A percentile compares a stretch with the other conserved stretches of the same genome.
Evolutionary conservation across 2,329 filamentous ascomycete species (phyloP).

Genomic region (Truncatella angustata): DNA sequence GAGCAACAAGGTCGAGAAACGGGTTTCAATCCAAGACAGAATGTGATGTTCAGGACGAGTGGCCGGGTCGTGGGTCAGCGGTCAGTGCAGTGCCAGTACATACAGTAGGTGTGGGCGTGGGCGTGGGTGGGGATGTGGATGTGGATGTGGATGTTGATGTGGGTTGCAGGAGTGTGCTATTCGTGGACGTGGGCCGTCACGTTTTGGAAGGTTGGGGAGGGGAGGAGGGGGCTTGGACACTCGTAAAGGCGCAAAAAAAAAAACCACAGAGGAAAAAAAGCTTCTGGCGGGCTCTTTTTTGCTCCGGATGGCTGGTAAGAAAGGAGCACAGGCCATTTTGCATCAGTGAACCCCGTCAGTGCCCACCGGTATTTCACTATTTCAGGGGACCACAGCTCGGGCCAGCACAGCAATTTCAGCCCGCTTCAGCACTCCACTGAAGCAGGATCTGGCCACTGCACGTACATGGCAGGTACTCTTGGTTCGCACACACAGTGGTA

Average conservation of each 20-base stretch:
- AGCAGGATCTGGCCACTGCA: background rate
- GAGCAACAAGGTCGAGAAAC: background rate
- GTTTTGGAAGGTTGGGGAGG: slow-evolving; percentile 2
- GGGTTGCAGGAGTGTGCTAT: background rate
- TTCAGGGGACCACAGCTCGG: background rate
- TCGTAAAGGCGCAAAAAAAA: too few relatives aligned
- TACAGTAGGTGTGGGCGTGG: too few relatives aligned
- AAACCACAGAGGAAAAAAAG: background rate
- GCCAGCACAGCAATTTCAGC: background rate
- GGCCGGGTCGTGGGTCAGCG: background rate
- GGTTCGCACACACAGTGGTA: background rate
- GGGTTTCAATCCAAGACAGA: background rate
- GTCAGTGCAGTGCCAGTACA: too few relatives aligned
- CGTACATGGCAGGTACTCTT: too few relatives aligned
- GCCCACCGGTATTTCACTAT: too few relatives aligned
- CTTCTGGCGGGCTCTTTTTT: background rate
- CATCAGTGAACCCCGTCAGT: too few relatives aligned
- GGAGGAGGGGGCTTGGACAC: background rate
- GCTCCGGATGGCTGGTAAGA: slow-evolving; percentile 1
- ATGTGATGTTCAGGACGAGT: too few relatives aligned
- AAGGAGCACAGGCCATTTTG: slow-evolving; percentile 1
- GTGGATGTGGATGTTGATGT: too few relatives aligned
- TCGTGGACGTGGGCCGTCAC: slow-evolving; percentile 2
- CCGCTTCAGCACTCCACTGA: background rate
- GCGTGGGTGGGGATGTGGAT: too few relatives aligned